A percentile compares a stretch with the other conserved stretches of the same genome.
phyloP scores from a whole-genome alignment of 164 flowering plant species.

The Euptelea pleiosperma region DNA sequence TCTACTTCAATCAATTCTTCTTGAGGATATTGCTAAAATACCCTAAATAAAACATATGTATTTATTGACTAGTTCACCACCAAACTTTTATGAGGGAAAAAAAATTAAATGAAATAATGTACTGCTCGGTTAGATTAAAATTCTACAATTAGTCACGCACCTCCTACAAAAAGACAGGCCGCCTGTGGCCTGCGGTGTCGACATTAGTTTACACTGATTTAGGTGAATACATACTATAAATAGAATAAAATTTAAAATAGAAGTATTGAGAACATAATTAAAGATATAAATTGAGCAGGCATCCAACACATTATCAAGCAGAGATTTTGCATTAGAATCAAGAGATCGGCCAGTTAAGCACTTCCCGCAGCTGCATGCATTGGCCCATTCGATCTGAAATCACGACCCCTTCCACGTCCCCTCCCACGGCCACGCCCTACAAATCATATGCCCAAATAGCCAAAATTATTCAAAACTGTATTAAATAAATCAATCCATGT shows the following conservation, averaged over 20 bases:
- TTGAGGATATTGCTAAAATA: no score
- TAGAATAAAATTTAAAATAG: constrained; percentile 5
- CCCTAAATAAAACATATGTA: no score
- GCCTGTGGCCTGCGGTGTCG: constrained; percentile 8
- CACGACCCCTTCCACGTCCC: constrained; percentile 65
- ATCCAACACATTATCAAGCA: constrained; percentile 21
- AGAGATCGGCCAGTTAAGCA: constrained; percentile 13
- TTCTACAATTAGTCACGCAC: constrained; percentile 16
- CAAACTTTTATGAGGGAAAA: background rate
- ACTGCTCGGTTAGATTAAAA: constrained; percentile 23
- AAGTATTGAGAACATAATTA: constrained; percentile 9
- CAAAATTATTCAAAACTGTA: no score
- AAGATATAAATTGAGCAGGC: constrained; percentile 35
- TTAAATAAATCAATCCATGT: no score
- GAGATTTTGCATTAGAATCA: constrained; percentile 11
- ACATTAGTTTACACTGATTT: constrained; percentile 20
- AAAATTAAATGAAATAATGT: constrained; percentile 36
- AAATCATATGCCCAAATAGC: background rate
- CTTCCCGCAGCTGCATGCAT: constrained; percentile 37
- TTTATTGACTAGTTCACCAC: background rate
- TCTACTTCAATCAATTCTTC: no score
- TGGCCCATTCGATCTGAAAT: constrained; percentile 48
- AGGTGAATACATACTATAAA: constrained; percentile 19
- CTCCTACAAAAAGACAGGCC: constrained; percentile 13
- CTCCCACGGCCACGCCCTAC: constrained; percentile 41